Percentiles rank a stretch among this genome's conserved stretches.
These are phyloP conservation scores for Striga asiatica DNA, from an alignment of 257 asterid species.

Conservation along the genomic window DNA sequence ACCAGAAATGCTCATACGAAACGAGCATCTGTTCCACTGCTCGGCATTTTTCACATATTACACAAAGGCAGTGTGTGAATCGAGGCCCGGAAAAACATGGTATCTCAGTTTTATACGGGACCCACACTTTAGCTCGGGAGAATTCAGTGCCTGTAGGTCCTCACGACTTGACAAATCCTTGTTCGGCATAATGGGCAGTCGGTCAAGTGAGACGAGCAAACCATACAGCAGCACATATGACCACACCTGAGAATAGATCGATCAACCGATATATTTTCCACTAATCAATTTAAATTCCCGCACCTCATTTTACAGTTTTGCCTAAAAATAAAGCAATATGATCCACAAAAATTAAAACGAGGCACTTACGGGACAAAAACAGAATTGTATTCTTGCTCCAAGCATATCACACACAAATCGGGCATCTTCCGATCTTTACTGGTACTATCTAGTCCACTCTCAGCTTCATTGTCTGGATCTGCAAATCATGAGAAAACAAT, in stretches of 20 bases:
- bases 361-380: constrained; percentile 93
- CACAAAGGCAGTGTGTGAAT: no score
- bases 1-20: no score
- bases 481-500: constrained; percentile 12
- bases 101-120: not conserved
- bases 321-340: not conserved
- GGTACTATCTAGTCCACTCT: constrained; percentile 39
- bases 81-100: not conserved
- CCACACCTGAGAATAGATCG: constrained; percentile 82
- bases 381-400: constrained; percentile 91
- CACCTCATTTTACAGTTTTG: no score
- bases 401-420: constrained; percentile 86
- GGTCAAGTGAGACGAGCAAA: constrained; percentile 79
- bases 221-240: constrained; percentile 95
- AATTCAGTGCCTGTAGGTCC: constrained; percentile 73
- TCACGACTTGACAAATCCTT: constrained; percentile 65
- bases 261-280: constrained; percentile 4
- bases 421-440: constrained; percentile 53
- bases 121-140: no score
- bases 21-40: no score
- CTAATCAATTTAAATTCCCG: not conserved
- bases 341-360: constrained; percentile 3
- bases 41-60: no score
- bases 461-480: constrained; percentile 46
- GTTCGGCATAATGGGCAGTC: constrained; percentile 90